Evolutionary conservation across 2,329 filamentous ascomycete genomes (phyloP).

Genomic region (Thielaviopsis musarum): DNA sequence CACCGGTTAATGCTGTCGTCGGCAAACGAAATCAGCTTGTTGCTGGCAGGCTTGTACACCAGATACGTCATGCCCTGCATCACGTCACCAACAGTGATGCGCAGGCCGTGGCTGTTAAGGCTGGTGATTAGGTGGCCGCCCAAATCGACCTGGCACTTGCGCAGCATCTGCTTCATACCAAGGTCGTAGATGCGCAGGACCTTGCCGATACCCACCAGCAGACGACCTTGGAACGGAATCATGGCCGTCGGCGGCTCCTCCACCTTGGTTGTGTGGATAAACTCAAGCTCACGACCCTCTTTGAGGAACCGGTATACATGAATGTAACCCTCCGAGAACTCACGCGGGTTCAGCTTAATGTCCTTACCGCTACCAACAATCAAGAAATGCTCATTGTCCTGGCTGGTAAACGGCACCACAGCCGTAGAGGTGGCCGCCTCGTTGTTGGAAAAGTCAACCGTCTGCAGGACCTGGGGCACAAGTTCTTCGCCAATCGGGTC

Average conservation of each 20-base stretch:
- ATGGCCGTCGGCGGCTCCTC: constrained; percentile 83
- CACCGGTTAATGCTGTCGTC: constrained; percentile 82
- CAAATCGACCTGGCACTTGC: constrained; percentile 74
- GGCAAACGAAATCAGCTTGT: constrained; percentile 80
- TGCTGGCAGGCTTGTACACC: constrained; percentile 83
- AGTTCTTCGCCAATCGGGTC: constrained; percentile 38
- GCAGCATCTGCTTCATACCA: constrained; percentile 78
- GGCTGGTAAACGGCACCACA: constrained; percentile 70
- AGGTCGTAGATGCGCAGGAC: constrained; percentile 80
- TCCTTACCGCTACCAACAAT: constrained; percentile 90
- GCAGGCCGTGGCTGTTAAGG: constrained; percentile 75
- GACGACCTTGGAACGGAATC: constrained; percentile 76
- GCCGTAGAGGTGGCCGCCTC: constrained; percentile 80
- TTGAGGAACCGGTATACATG: constrained; percentile 85
- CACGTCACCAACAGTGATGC: constrained; percentile 83
- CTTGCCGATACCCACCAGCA: constrained; percentile 72
- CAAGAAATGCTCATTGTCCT: constrained; percentile 80
- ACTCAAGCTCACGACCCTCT: constrained; percentile 73
- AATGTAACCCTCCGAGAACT: constrained; percentile 65
- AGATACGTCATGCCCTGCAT: constrained; percentile 84
- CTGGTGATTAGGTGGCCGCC: constrained; percentile 72
- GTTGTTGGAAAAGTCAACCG: constrained; percentile 71
- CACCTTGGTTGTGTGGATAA: constrained; percentile 91
- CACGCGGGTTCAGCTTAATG: constrained; percentile 60
- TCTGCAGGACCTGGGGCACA: constrained; percentile 54